phyloP scores from a whole-genome alignment of 2,329 filamentous ascomycete genomes.

The Simplicillium sp. region DNA sequence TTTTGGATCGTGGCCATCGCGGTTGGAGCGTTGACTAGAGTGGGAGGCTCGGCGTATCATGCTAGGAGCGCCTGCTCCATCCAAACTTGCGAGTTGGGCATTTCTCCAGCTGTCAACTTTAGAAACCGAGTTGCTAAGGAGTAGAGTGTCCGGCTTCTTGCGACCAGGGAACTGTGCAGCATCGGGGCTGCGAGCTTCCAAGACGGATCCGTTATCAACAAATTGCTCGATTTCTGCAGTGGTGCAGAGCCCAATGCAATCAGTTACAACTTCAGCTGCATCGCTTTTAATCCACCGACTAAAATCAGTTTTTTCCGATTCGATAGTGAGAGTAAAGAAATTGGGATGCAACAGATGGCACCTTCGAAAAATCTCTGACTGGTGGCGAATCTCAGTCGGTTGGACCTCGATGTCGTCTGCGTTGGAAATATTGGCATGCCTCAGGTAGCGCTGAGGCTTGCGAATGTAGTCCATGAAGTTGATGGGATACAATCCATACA shows the following conservation, averaged over 20 bases:
- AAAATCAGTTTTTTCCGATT: conserved; percentile 68
- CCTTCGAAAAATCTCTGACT: conserved; percentile 65
- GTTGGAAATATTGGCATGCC: conserved; percentile 60
- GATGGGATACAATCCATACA: conserved; percentile 76
- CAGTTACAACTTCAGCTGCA: conserved; percentile 68
- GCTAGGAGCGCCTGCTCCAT: conserved; percentile 18
- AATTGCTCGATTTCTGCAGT: conserved; percentile 16
- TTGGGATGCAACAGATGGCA: conserved; percentile 74
- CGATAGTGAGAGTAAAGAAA: conserved; percentile 70
- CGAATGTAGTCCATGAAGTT: conserved; percentile 83
- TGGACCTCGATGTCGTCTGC: conserved; percentile 70
- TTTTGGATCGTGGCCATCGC: conserved; percentile 32
- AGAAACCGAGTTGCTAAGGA: conserved; percentile 29
- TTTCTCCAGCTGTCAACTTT: conserved; percentile 40
- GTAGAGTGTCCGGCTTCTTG: conserved; percentile 22
- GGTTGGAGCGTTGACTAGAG: conserved; percentile 39
- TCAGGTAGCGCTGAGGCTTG: conserved; percentile 70
- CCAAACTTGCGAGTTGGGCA: conserved; percentile 40
- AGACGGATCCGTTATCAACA: conserved; percentile 13
- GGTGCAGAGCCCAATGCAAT: conserved; percentile 62
- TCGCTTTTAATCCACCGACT: conserved; percentile 74
- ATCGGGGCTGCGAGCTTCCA: conserved; percentile 13
- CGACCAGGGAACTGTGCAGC: conserved; percentile 16
- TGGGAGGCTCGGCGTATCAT: conserved; percentile 34
- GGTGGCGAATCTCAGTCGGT: conserved; percentile 64